These are phyloP conservation scores for Arabidopsis arenosa DNA, from an alignment of 345 rosid genomes.

Conservation along the genomic window DNA sequence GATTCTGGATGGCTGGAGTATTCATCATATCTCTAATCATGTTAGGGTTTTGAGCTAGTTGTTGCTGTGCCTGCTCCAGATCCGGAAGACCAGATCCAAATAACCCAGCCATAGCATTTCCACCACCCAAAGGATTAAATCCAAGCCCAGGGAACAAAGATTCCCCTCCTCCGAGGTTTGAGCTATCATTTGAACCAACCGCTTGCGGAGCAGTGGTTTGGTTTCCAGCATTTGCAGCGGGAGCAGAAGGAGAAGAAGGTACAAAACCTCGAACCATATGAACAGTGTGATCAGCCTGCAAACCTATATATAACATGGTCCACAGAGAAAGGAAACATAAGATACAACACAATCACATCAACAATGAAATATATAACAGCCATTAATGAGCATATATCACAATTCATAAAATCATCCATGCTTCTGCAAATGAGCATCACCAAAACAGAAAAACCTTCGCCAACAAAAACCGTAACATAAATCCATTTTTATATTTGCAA, in stretches of 20 bases:
- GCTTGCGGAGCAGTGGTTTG: conserved; percentile 54
- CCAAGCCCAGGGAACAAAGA: conserved; percentile 83
- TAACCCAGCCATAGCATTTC: conserved; percentile 59
- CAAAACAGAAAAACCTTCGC: too few species aligned
- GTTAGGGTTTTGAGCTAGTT: conserved; percentile 75
- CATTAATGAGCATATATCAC: background rate
- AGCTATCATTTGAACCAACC: conserved; percentile 62
- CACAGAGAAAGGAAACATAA: conserved; percentile 24
- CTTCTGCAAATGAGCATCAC: too few species aligned
- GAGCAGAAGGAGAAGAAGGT: conserved; percentile 59
- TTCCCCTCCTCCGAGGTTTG: conserved; percentile 55
- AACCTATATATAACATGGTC: conserved; percentile 49
- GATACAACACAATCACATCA: too few species aligned
- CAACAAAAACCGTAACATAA: background rate
- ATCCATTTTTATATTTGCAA: background rate
- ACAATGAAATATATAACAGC: background rate
- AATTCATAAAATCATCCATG: too few species aligned
- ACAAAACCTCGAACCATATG: conserved; percentile 89
- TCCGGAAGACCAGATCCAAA: conserved; percentile 77
- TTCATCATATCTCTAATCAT: conserved; percentile 89
- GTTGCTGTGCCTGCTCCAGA: conserved; percentile 84
- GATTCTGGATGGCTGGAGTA: conserved; percentile 76
- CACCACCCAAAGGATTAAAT: conserved; percentile 61
- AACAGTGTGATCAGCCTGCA: conserved; percentile 92
- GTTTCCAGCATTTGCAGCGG: conserved; percentile 53